phyloP scores from a whole-genome alignment of 495 filamentous ascomycete genomes.

The Barbatosphaeria neglecta region DNA sequence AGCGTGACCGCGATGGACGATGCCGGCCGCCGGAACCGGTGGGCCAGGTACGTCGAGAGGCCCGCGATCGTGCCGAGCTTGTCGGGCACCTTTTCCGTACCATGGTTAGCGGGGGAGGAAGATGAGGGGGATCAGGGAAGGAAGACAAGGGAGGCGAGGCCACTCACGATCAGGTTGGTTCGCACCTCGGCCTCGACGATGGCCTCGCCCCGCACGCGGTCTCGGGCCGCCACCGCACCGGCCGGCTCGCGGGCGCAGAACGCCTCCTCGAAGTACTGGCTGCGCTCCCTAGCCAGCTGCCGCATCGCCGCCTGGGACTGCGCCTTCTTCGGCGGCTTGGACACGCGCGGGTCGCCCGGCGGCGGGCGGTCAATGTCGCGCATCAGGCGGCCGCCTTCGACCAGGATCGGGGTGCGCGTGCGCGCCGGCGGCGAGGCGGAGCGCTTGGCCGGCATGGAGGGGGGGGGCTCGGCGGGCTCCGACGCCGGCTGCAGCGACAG shows the following conservation, averaged over 20 bases:
- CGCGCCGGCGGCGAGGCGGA: slow-evolving; percentile 4
- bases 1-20: slow-evolving; percentile 61
- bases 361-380: slow-evolving; percentile 23
- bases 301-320: slow-evolving; percentile 5
- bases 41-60: slow-evolving; percentile 56
- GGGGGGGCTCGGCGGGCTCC: too few species aligned
- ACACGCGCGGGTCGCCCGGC: slow-evolving; percentile 23
- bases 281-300: slow-evolving; percentile 27
- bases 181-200: slow-evolving; percentile 69
- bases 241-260: slow-evolving; percentile 24
- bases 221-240: slow-evolving; percentile 37
- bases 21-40: slow-evolving; percentile 60
- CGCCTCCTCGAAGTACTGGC: slow-evolving; percentile 35
- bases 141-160: background rate
- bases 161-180: slow-evolving; percentile 70
- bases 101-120: too few species aligned
- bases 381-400: slow-evolving; percentile 23
- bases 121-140: background rate
- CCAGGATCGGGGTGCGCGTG: slow-evolving; percentile 27
- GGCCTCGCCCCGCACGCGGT: slow-evolving; percentile 52
- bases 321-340: slow-evolving; percentile 18
- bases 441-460: too few species aligned
- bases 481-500: too few species aligned
- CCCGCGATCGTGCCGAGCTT: slow-evolving; percentile 60
- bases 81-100: slow-evolving; percentile 49